These are phyloP conservation scores for Puccinellia tenuiflora DNA, from an alignment of 176 grass and related monocot genomes.

Conservation along the genomic window DNA sequence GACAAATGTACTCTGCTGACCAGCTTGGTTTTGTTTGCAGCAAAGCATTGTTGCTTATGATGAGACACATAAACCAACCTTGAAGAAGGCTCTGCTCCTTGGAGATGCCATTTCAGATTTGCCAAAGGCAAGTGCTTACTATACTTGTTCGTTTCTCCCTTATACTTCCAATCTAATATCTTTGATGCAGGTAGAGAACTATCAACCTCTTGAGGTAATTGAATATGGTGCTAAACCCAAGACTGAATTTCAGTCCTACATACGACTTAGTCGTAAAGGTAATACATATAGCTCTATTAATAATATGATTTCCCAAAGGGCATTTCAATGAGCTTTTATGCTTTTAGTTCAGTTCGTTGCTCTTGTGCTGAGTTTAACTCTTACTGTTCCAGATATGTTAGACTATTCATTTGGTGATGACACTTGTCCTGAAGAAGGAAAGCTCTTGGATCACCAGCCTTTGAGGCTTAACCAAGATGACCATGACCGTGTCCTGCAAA, in stretches of 20 bases:
- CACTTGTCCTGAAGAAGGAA: conserved; percentile 22
- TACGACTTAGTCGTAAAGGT: conserved; percentile 58
- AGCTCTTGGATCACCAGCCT: conserved; percentile 66
- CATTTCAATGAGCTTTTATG: background rate
- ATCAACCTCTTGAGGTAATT: conserved; percentile 54
- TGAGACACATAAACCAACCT: conserved; percentile 35
- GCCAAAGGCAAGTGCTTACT: conserved; percentile 38
- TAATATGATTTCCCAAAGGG: background rate
- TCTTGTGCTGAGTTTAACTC: background rate
- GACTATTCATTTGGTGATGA: conserved; percentile 35
- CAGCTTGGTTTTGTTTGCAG: conserved; percentile 30
- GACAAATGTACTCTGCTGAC: background rate
- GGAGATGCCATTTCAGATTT: conserved; percentile 83
- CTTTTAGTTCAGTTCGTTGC: background rate
- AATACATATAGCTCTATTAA: background rate
- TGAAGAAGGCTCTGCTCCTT: conserved; percentile 56
- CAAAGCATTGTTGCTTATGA: conserved; percentile 79
- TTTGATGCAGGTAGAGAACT: conserved; percentile 56
- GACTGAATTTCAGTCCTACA: conserved; percentile 71
- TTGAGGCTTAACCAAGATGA: conserved; percentile 62
- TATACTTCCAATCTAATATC: background rate
- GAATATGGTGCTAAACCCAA: conserved; percentile 21
- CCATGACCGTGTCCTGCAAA: conserved; percentile 42
- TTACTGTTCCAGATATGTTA: conserved; percentile 42
- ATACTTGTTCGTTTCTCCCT: background rate